Conservation (phyloP, 2,329 filamentous ascomycete species). For the Neurospora sp. region DNA sequence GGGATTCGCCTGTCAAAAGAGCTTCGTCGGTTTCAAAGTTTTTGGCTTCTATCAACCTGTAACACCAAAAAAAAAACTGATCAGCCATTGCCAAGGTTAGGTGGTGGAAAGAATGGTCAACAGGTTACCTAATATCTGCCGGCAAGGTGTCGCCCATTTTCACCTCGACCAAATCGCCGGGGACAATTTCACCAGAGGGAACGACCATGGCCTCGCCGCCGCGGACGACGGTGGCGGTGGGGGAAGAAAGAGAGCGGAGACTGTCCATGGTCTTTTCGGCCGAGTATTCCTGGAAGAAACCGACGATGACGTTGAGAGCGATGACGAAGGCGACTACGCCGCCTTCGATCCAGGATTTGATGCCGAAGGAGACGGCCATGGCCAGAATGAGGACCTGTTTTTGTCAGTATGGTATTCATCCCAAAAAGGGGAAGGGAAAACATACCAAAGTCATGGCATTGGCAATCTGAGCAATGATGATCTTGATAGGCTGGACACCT, state of each 20-base stretch:
- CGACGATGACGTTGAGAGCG: slow-evolving; percentile 56
- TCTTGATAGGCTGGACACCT: slow-evolving; percentile 59
- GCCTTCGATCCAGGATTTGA: slow-evolving; percentile 57
- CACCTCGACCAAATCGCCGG: slow-evolving; percentile 56
- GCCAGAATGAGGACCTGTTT: slow-evolving; percentile 58
- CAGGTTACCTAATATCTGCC: slow-evolving; percentile 50
- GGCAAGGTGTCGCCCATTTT: slow-evolving; percentile 67
- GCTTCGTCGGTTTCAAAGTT: slow-evolving; percentile 71
- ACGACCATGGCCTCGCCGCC: slow-evolving; percentile 42
- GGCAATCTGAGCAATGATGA: slow-evolving; percentile 60
- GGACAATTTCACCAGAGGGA: slow-evolving; percentile 57
- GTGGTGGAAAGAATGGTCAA: slow-evolving; percentile 19
- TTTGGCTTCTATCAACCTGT: slow-evolving; percentile 50
- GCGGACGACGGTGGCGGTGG: slow-evolving; percentile 48
- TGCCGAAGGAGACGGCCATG: slow-evolving; percentile 59
- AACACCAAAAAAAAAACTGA: neutral
- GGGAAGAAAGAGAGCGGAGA: slow-evolving; percentile 47
- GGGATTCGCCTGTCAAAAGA: slow-evolving; percentile 62
- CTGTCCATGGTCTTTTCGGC: slow-evolving; percentile 56
- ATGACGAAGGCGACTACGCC: slow-evolving; percentile 59
- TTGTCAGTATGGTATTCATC: too few species aligned
- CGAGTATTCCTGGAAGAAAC: slow-evolving; percentile 50
- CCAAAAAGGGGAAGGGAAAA: slow-evolving; percentile 6
- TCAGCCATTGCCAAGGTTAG: neutral
- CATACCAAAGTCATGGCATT: slow-evolving; percentile 67